Conservation (phyloP, 2,329 filamentous ascomycete genomes). For the Aspergillus tamarii region DNA sequence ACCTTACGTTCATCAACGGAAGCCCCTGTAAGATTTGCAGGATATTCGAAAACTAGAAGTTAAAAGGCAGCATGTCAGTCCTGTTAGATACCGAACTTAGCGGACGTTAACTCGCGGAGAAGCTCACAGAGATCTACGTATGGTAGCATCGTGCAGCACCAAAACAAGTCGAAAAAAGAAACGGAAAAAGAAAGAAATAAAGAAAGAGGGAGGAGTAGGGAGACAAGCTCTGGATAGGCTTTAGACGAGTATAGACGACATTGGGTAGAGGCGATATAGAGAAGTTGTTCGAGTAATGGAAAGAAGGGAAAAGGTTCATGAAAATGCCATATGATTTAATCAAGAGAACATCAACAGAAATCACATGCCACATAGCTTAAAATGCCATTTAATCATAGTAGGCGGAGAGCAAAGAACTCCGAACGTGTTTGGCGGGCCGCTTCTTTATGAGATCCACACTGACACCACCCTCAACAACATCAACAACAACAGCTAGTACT, state of each 20-base stretch:
- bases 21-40: conserved; percentile 60
- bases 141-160: conserved; percentile 58
- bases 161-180: conserved; percentile 10
- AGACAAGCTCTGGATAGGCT: background rate
- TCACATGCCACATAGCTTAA: background rate
- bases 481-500: background rate
- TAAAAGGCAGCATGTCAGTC: conserved; percentile 20
- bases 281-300: background rate
- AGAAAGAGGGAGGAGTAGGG: background rate
- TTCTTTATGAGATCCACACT: background rate
- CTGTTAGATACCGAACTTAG: background rate
- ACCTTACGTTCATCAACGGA: conserved; percentile 66
- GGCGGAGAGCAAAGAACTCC: background rate
- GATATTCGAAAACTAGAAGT: conserved; percentile 62
- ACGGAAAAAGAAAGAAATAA: conserved; percentile 2
- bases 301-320: background rate
- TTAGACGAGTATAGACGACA: background rate
- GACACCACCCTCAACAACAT: background rate
- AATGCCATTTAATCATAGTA: background rate
- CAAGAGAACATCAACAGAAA: background rate
- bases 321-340: background rate
- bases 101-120: conserved; percentile 6
- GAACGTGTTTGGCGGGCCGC: background rate
- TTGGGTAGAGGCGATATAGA: conserved; percentile 6
- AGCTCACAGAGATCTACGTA: conserved; percentile 63